A percentile compares a stretch with the other conserved stretches of the same genome.
Evolutionary conservation across 2,329 filamentous ascomycete species (phyloP).

Genomic region (Sphaerulina vaccinii): DNA sequence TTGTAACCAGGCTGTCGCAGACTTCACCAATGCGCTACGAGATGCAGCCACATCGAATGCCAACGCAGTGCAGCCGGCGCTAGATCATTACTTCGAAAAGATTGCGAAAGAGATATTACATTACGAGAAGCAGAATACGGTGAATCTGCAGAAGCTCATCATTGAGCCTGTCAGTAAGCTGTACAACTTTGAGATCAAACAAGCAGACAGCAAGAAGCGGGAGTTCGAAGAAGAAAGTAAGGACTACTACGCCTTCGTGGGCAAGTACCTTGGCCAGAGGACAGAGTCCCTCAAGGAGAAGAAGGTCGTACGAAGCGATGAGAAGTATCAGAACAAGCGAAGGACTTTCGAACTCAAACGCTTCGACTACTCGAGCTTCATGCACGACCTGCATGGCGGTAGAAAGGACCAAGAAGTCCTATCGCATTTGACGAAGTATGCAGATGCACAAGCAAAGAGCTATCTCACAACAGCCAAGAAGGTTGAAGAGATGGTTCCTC

Average conservation of each 20-base stretch:
- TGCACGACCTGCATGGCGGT: constrained; percentile 99
- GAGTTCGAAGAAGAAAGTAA: constrained; percentile 99
- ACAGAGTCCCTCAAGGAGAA: constrained; percentile 97
- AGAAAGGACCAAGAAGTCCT: constrained; percentile 96
- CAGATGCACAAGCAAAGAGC: constrained; percentile 80
- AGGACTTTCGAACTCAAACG: constrained; percentile 95
- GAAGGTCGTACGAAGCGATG: constrained; percentile 90
- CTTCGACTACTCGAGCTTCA: constrained; percentile 98
- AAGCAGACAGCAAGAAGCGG: constrained; percentile 92
- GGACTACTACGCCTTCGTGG: constrained; percentile 95
- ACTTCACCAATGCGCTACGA: constrained; percentile 80
- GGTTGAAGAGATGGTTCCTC: constrained; percentile 81
- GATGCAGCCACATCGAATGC: constrained; percentile 89
- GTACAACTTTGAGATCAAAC: constrained; percentile 95
- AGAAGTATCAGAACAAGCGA: constrained; percentile 91
- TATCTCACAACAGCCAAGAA: constrained; percentile 83
- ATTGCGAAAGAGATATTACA: constrained; percentile 85
- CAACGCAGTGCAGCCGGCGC: constrained; percentile 91
- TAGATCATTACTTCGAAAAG: constrained; percentile 98
- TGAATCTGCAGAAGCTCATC: constrained; percentile 85
- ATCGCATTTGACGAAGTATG: constrained; percentile 90
- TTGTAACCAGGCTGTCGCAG: constrained; percentile 80
- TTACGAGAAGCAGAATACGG: constrained; percentile 82
- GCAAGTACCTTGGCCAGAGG: constrained; percentile 90
- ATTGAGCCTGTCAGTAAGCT: constrained; percentile 91